These are phyloP conservation scores for Gossypium aridum DNA, from an alignment of 441 rosid species.

Conservation along the genomic window DNA sequence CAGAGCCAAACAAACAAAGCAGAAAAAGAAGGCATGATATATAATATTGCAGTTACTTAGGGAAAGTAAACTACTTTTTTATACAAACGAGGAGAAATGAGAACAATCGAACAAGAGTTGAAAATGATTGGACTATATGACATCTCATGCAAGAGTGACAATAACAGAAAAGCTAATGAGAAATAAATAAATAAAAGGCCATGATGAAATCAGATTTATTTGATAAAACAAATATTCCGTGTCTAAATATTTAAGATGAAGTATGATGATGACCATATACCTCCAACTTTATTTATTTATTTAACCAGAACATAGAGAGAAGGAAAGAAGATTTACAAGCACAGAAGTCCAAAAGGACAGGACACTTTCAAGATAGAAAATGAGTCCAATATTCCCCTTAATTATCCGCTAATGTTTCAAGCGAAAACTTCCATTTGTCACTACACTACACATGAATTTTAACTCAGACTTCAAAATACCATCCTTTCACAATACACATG, in stretches of 20 bases:
- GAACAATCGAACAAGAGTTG: background rate
- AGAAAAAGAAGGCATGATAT: background rate
- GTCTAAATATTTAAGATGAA: background rate
- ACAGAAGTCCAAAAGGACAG: background rate
- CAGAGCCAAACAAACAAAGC: background rate
- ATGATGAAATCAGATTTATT: constrained; percentile 4
- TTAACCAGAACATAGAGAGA: background rate
- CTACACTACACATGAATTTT: constrained; percentile 8
- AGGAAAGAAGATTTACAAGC: background rate
- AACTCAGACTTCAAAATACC: constrained; percentile 1
- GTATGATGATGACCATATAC: background rate
- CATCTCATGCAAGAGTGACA: background rate
- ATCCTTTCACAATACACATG: background rate
- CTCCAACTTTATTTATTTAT: background rate
- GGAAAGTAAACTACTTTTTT: background rate
- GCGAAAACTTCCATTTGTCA: constrained; percentile 3
- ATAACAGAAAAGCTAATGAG: background rate
- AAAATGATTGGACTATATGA: background rate
- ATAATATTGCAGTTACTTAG: background rate
- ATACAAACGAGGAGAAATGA: background rate
- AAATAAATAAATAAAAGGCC: background rate
- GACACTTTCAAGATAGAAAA: background rate
- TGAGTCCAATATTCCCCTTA: background rate
- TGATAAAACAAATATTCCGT: background rate
- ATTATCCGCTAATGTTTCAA: background rate